These are phyloP conservation scores for Neurospora sp. DNA, from an alignment of 495 filamentous ascomycete genomes.

Conservation along the genomic window DNA sequence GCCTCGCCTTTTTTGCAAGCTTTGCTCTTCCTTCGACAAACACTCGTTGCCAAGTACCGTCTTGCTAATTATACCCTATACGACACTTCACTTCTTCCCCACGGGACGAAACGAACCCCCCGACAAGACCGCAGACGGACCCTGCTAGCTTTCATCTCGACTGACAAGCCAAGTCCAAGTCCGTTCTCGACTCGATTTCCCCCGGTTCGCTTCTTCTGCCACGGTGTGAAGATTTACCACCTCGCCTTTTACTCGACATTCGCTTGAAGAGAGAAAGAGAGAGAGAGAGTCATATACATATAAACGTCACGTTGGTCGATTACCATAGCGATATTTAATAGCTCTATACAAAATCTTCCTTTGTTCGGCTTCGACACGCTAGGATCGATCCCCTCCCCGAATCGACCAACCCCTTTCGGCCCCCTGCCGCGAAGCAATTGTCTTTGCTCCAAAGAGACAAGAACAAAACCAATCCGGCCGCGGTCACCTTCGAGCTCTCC, in stretches of 20 bases:
- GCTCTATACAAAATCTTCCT: constrained; percentile 7
- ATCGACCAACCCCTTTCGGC: constrained; percentile 10
- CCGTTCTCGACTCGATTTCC: not conserved
- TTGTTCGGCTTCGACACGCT: constrained; percentile 10
- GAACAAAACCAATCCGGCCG: not conserved
- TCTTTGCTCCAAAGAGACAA: constrained; percentile 10
- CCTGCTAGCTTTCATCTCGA: not conserved
- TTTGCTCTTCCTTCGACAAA: constrained; percentile 5
- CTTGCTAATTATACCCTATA: constrained; percentile 1
- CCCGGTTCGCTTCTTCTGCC: not conserved
- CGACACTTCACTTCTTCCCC: not conserved
- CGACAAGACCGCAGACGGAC: not conserved
- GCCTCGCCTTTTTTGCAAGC: not conserved
- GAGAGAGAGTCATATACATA: not conserved
- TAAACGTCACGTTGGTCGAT: constrained; percentile 5
- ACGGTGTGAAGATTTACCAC: not conserved
- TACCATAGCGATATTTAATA: constrained; percentile 21
- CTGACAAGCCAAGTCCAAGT: not conserved
- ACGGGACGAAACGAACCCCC: constrained; percentile 2
- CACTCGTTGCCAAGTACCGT: constrained; percentile 1
- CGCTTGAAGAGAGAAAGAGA: constrained; percentile 11
- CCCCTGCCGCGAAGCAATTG: constrained; percentile 7
- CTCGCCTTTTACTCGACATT: constrained; percentile 18
- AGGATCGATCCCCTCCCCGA: not conserved
- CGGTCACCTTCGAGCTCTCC: not conserved